Evolutionary conservation across 768 basidiomycete species (phyloP), one percentile per base, ranked within the genome.

Genomic region (Russula vinacea): DNA sequence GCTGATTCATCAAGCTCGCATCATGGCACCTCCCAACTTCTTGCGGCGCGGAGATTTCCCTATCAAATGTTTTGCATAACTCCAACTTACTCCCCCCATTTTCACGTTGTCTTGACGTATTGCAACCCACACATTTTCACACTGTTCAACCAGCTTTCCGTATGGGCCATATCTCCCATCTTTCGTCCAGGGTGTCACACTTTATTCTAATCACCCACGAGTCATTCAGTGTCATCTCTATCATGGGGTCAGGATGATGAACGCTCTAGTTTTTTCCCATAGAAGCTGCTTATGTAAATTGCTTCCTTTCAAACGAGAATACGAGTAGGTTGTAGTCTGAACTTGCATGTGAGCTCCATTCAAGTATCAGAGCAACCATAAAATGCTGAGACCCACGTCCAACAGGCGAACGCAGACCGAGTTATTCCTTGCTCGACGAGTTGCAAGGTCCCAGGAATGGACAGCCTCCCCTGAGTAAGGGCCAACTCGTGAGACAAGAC

Each of bases 281-380:
- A 65, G 64, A 65, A 52, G 54, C 10, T 47, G 35, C 47, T 61
- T 44, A 2, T 65, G 59, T 60, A 52, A 52, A 49, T 51, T 16
- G 60, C 64, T 39, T 54, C 56, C 16, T 56, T 52, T 40, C 42
- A 50, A 56, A 37, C 33, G 40, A 61, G 59, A 51, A 51, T 65
- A 37, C 42, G 45, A 56, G 58, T 16, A 42, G 45, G 55, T 52
- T n/a, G 37, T 56, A 22, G 47, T 22, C 26, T 42, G 10, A 44
- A 29, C 6, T 17, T 32, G 32, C 24, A 57, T 44, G 56, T 57
- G 56, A 45, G 26, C 29, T 14, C 56, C 42, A 32, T 45, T 57
- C 42, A 44, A 47, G 42, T 42, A 13, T 57, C 39, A 39, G 26
- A 22, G 24, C 7, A 16, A 39, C 9, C 24, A 55, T 39, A 39